Conservation (phyloP, 1,284 basidiomycete genomes). For the Lignosus rhinocerotis region DNA sequence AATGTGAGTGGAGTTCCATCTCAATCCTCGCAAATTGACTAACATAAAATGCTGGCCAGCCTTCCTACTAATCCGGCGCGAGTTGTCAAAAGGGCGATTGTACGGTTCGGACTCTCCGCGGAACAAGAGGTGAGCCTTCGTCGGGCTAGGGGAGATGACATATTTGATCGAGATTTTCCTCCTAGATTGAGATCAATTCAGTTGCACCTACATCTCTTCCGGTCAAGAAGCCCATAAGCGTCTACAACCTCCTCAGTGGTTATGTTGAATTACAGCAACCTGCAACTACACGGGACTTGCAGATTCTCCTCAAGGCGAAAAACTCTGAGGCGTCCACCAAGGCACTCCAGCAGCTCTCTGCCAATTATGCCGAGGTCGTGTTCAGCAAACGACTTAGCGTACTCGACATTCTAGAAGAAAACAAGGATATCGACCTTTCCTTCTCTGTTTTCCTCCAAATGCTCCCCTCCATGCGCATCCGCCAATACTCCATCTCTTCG, state of each 20-base stretch:
- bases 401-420: slow-evolving; percentile 47
- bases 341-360: slow-evolving; percentile 31
- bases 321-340: slow-evolving; percentile 19
- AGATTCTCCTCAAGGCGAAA: slow-evolving; percentile 24
- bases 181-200: slow-evolving; percentile 41
- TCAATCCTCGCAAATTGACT: not conserved
- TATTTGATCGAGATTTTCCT: not conserved
- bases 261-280: slow-evolving; percentile 53
- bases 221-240: slow-evolving; percentile 37
- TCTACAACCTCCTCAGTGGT: slow-evolving; percentile 41
- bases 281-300: slow-evolving; percentile 42
- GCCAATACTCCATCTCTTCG: slow-evolving; percentile 56
- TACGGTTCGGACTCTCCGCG: slow-evolving; percentile 41
- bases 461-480: slow-evolving; percentile 49
- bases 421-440: slow-evolving; percentile 40
- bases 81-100: slow-evolving; percentile 42
- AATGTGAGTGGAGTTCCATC: slow-evolving; percentile 33
- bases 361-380: slow-evolving; percentile 38
- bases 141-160: not conserved
- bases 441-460: slow-evolving; percentile 42
- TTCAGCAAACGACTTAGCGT: slow-evolving; percentile 42
- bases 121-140: slow-evolving; percentile 41
- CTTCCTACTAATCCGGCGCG: slow-evolving; percentile 44
- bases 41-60: slow-evolving; percentile 24
- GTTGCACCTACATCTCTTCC: slow-evolving; percentile 45